Evolutionary conservation across 352 stramenopile genomes (phyloP).

Genomic region (Thraustochytrium sp.): DNA sequence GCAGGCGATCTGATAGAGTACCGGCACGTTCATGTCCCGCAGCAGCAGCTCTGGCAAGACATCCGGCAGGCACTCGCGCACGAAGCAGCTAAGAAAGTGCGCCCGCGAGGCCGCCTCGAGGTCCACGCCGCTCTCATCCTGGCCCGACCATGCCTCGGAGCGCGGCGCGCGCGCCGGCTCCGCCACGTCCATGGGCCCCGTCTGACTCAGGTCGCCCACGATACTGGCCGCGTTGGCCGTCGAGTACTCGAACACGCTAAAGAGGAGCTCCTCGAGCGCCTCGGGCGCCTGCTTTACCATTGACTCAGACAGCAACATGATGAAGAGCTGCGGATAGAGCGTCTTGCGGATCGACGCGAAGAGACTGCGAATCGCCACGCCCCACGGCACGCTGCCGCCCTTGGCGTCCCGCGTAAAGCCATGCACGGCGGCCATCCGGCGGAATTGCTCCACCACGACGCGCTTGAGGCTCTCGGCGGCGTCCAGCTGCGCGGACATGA

Average conservation of each 20-base stretch:
- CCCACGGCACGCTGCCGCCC: not conserved
- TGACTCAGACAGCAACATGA: slow-evolving; percentile 16
- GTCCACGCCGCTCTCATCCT: not conserved
- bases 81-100: not conserved
- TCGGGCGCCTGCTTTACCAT: not conserved
- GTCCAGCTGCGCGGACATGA: not conserved
- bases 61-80: slow-evolving; percentile 1
- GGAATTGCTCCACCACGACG: not conserved
- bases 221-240: not conserved
- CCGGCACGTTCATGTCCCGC: not conserved
- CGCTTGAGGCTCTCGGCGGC: not conserved
- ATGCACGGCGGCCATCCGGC: not conserved
- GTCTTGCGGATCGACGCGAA: slow-evolving; percentile 18
- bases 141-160: not conserved
- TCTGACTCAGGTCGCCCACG: not conserved
- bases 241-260: slow-evolving; percentile 34
- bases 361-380: slow-evolving; percentile 8
- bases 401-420: not conserved
- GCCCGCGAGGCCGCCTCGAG: not conserved
- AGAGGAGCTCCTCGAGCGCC: slow-evolving; percentile 23
- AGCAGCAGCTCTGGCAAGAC: not conserved
- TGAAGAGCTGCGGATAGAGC: slow-evolving; percentile 26
- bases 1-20: not conserved
- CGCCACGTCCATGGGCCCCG: not conserved
- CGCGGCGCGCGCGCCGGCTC: not conserved